A percentile compares a stretch with the other conserved stretches of the same genome.
Evolutionary conservation across 495 filamentous ascomycete species (phyloP).

Genomic region (Annulohypoxylon maeteangense): DNA sequence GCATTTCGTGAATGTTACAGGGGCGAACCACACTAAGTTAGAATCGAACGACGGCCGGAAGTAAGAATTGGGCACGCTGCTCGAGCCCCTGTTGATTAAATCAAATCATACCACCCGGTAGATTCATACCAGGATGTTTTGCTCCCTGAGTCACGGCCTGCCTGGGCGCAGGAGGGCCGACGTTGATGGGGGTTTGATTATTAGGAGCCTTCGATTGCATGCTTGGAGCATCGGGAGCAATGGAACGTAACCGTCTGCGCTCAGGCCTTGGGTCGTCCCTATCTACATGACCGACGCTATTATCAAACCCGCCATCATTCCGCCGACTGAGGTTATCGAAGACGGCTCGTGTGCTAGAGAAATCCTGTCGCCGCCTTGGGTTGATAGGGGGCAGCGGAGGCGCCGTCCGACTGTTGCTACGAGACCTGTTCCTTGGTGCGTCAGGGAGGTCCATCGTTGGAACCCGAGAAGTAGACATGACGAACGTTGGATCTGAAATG

Average conservation of each 20-base stretch:
- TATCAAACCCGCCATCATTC: conserved; percentile 48
- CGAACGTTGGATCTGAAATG: conserved; percentile 85
- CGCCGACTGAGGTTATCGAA: conserved; percentile 62
- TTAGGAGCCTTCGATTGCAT: conserved; percentile 53
- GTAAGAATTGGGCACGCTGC: conserved; percentile 12
- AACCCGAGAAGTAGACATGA: conserved; percentile 80
- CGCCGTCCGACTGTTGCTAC: conserved; percentile 53
- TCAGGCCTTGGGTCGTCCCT: conserved; percentile 57
- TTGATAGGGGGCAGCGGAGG: conserved; percentile 78
- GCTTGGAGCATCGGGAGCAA: conserved; percentile 59
- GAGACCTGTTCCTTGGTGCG: conserved; percentile 35
- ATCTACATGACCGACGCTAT: conserved; percentile 48
- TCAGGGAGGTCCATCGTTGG: conserved; percentile 70
- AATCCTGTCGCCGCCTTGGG: conserved; percentile 70
- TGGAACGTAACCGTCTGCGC: conserved; percentile 65
- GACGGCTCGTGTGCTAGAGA: conserved; percentile 63
- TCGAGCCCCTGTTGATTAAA: conserved; percentile 43
- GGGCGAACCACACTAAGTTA: conserved; percentile 9
- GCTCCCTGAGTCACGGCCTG: conserved; percentile 46
- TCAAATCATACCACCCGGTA: conserved; percentile 62
- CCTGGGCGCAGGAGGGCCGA: conserved; percentile 49
- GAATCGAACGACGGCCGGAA: conserved; percentile 30
- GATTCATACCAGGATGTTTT: conserved; percentile 46
- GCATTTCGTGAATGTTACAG: conserved; percentile 48
- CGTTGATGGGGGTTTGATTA: conserved; percentile 50